Percentiles rank a stretch among this genome's conserved stretches.
These are phyloP conservation scores for Psilocybe azurescens DNA, from an alignment of 768 basidiomycete species.

Conservation along the genomic window DNA sequence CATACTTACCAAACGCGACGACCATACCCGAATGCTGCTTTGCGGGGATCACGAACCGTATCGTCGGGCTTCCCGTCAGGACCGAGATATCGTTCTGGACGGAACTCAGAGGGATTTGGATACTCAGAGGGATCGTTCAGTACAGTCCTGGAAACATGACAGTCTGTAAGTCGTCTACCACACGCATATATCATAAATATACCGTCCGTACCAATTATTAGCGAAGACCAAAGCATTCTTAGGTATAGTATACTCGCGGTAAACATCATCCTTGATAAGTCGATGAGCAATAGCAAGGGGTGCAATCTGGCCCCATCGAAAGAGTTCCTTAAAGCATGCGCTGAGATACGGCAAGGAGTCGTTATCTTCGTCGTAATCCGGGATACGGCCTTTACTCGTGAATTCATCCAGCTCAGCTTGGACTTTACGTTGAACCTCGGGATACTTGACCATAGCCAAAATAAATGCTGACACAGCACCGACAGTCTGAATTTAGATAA, in stretches of 20 bases:
- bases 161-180: background rate
- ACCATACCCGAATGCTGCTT: slow-evolving; percentile 6
- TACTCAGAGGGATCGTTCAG: slow-evolving; percentile 5
- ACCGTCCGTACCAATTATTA: background rate
- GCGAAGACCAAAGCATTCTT: slow-evolving; percentile 5
- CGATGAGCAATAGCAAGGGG: slow-evolving; percentile 10
- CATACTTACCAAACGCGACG: slow-evolving; percentile 4
- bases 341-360: slow-evolving; percentile 10
- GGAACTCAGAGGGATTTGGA: slow-evolving; percentile 9
- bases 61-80: slow-evolving; percentile 6
- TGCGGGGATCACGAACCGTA: slow-evolving; percentile 5
- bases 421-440: slow-evolving; percentile 8
- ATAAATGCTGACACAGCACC: background rate
- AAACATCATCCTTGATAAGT: slow-evolving; percentile 3
- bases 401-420: slow-evolving; percentile 8
- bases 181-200: background rate
- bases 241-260: slow-evolving; percentile 8
- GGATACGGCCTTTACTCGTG: background rate
- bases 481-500: background rate
- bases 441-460: slow-evolving; percentile 12
- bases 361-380: slow-evolving; percentile 5
- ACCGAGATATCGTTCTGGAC: slow-evolving; percentile 6
- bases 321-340: slow-evolving; percentile 8
- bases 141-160: background rate
- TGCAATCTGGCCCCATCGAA: slow-evolving; percentile 10